phyloP scores from a whole-genome alignment of 73 alveolate genomes.

The Breviolum minutum region DNA sequence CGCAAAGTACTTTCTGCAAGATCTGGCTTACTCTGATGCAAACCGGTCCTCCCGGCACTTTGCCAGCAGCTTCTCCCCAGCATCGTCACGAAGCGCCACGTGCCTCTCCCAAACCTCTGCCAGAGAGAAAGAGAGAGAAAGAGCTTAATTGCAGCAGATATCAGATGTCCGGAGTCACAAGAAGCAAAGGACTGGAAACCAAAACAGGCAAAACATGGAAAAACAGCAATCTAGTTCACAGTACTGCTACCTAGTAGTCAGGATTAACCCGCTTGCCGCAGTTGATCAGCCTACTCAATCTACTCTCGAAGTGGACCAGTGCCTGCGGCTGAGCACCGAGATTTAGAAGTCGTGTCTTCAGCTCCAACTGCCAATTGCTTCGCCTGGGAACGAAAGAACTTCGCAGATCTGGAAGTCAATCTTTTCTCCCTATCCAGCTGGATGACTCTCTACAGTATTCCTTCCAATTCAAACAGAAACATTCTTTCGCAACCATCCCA shows the following conservation, averaged over 20 bases:
- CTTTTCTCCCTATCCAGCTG: too few relatives aligned
- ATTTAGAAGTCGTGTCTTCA: conserved; percentile 54
- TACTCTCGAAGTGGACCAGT: not conserved
- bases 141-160: not conserved
- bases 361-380: conserved; percentile 87
- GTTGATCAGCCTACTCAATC: not conserved
- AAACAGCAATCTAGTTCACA: too few relatives aligned
- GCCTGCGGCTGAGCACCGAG: conserved; percentile 68
- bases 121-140: not conserved
- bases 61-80: conserved; percentile 64
- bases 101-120: conserved; percentile 60
- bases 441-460: too few relatives aligned
- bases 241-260: too few relatives aligned
- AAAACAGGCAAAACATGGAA: too few relatives aligned
- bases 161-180: not conserved
- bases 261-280: too few relatives aligned
- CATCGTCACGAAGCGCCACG: conserved; percentile 33
- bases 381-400: not conserved
- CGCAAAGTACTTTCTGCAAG: not conserved
- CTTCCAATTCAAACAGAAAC: too few relatives aligned
- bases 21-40: not conserved
- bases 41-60: conserved; percentile 64
- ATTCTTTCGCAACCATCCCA: too few relatives aligned
- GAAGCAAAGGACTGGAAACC: not conserved
- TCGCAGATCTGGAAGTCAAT: too few relatives aligned